Evolutionary conservation across 371 early-diverging fungal genomes (phyloP), one percentile per base, ranked within the genome.

Genomic region (Apophysomyces elegans): DNA sequence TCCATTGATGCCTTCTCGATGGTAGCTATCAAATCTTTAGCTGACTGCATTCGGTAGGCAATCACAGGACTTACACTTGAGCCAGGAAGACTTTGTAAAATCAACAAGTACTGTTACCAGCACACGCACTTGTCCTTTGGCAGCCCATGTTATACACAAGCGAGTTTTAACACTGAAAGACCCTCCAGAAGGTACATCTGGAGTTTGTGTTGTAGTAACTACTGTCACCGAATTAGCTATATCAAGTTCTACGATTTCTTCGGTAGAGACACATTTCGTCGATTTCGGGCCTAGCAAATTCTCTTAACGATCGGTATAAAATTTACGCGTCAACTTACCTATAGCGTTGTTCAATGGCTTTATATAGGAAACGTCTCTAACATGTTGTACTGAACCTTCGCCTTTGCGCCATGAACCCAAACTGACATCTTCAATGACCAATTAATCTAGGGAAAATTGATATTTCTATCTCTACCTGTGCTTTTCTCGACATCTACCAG

Each of bases 161-260:
- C 92, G 79, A 37, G 90, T 90, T 58, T 90, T 88, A 21, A 91
- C 83, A 36, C 74, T 73, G 71, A 97, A 97, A 32, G 88, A 77
- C 26, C 88, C 84, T 16, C 94, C 95, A 32, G 92, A 92, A 9
- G 96, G 96, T 0, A 96, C 87, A 67, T 92, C 90, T 4, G 96
- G 96, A 12, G 97, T 96, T 44, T 78, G 77, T 0, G 90, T 90
- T 12, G 86, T 82, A 4, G 87, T 85, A 32, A 91, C 75, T 14
- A 84, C 80, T 4, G 90, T 82, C 5, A 90, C 80, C 57, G 81
- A 84, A n/a, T 76, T 67, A 21, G 79, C 77, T 68, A 86, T 81
- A 70, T 94, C 90, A 59, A 69, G 69, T 64, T 83, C 65, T 37
- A 85, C 65, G 21, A 90, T 76, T 46, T 87, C 84, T 65, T 90